Base-by-base conservation (phyloP, 176 grass and related monocot species). In the Juncus inflexus region DNA sequence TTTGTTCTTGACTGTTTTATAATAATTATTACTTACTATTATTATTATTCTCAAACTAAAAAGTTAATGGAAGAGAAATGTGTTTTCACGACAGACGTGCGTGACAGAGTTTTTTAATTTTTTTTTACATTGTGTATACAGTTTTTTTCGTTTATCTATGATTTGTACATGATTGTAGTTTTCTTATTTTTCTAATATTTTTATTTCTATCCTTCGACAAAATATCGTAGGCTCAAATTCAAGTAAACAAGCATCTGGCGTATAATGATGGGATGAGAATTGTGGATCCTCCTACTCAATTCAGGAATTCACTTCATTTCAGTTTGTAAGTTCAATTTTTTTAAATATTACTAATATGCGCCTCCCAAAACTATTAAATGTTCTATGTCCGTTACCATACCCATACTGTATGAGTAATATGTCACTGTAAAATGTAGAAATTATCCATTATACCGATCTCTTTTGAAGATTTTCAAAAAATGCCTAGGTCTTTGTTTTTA, bases 251-350 rank as follows among this genome's bases (percentile, higher is more conserved):
- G 69, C 68, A 73, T 49, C 84, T 97, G 52, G 94, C 82, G 15
- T 77, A 81, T 73, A 92, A 74, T 76, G 87, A 91, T 58, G 94
- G 94, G 64, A 73, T 97, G 83, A 91, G 78, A 80, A 75, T 97
- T 56, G 65, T 91, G 6, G 82, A 79, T 4, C 88, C 88, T 40
- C 85, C 62, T 16, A 66, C 53, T 37, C 65, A 59, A 61, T 77
- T 51, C 49, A 16, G 82, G 37, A 72, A 42, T 12, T 83, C 79
- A 0, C 60, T 83, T 1, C 58, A 47, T 47, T 47, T 47, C 43
- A 47, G 9, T 47, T 47, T 9, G 43, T 47, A 69, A 40, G 74
- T 87, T 16, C 54, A 77, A 50, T 72, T 76, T 55, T 84, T 91
- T 71, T 66, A 65, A 41, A 10, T 12, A 12, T 42, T 69, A 8